Evolutionary conservation across 306 rosid genomes (phyloP).

Genomic region (Senna tora): DNA sequence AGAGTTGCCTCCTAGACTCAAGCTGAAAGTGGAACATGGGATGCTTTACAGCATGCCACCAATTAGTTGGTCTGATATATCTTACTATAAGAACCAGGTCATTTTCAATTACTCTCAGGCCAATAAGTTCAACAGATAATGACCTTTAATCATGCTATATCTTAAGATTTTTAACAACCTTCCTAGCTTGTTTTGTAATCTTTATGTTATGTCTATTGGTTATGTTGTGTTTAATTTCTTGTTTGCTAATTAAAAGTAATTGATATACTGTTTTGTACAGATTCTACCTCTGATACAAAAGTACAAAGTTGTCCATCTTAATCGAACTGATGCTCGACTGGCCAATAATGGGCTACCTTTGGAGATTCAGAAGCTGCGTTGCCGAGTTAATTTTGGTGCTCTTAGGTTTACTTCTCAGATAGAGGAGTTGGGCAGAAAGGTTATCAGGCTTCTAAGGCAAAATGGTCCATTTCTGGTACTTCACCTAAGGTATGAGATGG

Average conservation of each 20-base stretch:
- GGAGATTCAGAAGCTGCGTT: slow-evolving; percentile 87
- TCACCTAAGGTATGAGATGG: slow-evolving; percentile 95
- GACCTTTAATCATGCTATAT: slow-evolving; percentile 12
- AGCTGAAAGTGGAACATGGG: slow-evolving; percentile 72
- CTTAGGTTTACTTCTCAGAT: slow-evolving; percentile 91
- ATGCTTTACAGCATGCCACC: slow-evolving; percentile 87
- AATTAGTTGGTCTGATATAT: slow-evolving; percentile 92
- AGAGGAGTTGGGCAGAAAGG: slow-evolving; percentile 86
- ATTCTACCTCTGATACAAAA: slow-evolving; percentile 85
- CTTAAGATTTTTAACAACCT: not conserved
- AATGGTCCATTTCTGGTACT: slow-evolving; percentile 89
- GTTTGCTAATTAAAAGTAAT: slow-evolving; percentile 22
- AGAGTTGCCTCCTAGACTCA: slow-evolving; percentile 91
- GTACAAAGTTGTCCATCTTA: slow-evolving; percentile 86
- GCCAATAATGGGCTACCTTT: slow-evolving; percentile 90
- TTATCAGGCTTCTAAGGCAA: slow-evolving; percentile 73
- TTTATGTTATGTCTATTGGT: not conserved
- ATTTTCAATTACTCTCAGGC: slow-evolving; percentile 27
- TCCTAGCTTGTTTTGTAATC: not conserved
- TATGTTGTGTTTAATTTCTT: slow-evolving; percentile 15
- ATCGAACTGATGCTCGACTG: slow-evolving; percentile 90
- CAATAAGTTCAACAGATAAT: slow-evolving; percentile 2
- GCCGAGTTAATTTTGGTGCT: slow-evolving; percentile 88
- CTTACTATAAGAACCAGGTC: slow-evolving; percentile 82
- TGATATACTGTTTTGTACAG: slow-evolving; percentile 44